Evolutionary conservation across 208 protist species (phyloP).

Genomic region (Blastocrithidia nonstop): DNA sequence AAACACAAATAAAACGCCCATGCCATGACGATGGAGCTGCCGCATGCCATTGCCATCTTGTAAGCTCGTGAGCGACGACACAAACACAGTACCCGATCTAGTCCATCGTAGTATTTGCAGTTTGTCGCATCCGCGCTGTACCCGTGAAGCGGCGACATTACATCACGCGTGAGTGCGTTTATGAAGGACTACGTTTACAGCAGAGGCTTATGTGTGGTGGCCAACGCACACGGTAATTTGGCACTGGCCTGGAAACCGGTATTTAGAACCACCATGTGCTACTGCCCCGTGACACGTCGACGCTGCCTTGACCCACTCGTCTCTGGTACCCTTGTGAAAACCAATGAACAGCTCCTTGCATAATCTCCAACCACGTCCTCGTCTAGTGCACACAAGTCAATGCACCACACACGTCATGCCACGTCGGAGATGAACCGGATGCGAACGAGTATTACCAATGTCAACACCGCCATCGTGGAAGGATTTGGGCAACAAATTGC

Average conservation of each 20-base stretch:
- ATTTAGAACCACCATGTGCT: slow-evolving; percentile 64
- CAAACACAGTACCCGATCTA: no score
- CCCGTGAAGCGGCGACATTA: background rate
- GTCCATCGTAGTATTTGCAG: slow-evolving; percentile 18
- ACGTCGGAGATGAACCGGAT: no score
- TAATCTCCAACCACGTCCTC: background rate
- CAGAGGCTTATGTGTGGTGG: slow-evolving; percentile 2
- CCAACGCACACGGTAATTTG: slow-evolving; percentile 1
- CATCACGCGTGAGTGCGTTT: background rate
- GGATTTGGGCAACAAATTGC: no score
- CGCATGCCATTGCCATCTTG: no score
- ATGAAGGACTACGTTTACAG: background rate
- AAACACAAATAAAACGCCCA: no score
- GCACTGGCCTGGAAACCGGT: slow-evolving; percentile 10
- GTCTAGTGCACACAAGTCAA: no score
- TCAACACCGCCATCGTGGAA: no score
- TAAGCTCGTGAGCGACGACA: no score
- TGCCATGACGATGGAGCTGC: no score
- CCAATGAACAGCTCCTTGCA: slow-evolving; percentile 2
- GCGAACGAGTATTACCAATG: no score
- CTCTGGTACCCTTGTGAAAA: slow-evolving; percentile 12
- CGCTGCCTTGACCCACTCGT: slow-evolving; percentile 57
- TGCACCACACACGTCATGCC: no score
- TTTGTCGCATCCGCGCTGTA: slow-evolving; percentile 5
- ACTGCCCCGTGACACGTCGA: slow-evolving; percentile 59